These are phyloP conservation scores for Cordia subcordata DNA, from an alignment of 257 asterid genomes.

Conservation along the genomic window DNA sequence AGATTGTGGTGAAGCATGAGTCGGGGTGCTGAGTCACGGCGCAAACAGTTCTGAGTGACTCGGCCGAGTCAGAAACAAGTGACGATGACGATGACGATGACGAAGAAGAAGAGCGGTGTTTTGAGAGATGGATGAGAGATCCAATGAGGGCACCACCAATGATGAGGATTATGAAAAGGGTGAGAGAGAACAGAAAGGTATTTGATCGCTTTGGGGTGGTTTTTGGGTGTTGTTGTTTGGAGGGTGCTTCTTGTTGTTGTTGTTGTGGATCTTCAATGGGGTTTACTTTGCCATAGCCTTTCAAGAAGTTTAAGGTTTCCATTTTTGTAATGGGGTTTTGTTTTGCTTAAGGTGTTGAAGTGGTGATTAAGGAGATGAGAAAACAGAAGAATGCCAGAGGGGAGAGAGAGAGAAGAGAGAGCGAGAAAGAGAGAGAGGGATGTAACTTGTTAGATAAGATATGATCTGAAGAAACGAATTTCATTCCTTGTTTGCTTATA, in stretches of 20 bases:
- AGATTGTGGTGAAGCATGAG: constrained; percentile 62
- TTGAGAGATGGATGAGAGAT: constrained; percentile 27
- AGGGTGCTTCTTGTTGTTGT: too few species aligned
- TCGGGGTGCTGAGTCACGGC: constrained; percentile 73
- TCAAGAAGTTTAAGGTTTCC: constrained; percentile 44
- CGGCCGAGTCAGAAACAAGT: constrained; percentile 37
- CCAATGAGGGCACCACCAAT: constrained; percentile 29
- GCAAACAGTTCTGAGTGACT: constrained; percentile 59
- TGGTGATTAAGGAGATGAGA: too few species aligned
- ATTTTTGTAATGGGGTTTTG: neutral
- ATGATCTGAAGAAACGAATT: too few species aligned
- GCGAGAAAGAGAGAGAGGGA: too few species aligned
- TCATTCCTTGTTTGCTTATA: too few species aligned
- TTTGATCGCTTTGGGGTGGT: constrained; percentile 15
- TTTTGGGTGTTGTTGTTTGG: constrained; percentile 9
- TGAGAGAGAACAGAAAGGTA: constrained; percentile 26
- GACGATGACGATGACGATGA: constrained; percentile 6
- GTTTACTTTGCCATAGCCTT: constrained; percentile 60
- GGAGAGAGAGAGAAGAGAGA: too few species aligned
- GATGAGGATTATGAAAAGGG: constrained; percentile 27
- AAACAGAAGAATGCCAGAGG: too few species aligned
- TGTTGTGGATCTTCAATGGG: constrained; percentile 24
- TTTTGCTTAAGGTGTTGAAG: too few species aligned
- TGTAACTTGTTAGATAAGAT: too few species aligned
- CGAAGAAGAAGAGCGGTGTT: constrained; percentile 7